Conservation (phyloP, 768 basidiomycete genomes). For the Suillus weaverae region DNA sequence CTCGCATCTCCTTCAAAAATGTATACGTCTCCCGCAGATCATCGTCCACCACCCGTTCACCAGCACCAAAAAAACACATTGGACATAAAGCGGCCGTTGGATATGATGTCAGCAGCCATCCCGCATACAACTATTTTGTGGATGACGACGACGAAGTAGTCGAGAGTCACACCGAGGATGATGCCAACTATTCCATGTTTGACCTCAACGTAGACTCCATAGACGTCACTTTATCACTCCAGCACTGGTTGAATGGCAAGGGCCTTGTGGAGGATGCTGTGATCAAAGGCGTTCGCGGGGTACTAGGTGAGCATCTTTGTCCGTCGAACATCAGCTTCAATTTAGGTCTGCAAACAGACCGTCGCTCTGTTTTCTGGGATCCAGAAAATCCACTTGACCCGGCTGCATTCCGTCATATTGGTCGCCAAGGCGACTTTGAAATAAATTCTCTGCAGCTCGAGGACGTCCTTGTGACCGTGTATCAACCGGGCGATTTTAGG, state of each 20-base stretch:
- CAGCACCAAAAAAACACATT: conserved; percentile 22
- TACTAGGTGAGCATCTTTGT: conserved; percentile 61
- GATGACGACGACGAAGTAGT: conserved; percentile 57
- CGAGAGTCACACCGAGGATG: conserved; percentile 44
- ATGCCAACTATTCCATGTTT: conserved; percentile 83
- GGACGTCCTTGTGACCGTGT: conserved; percentile 90
- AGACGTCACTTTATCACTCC: conserved; percentile 89
- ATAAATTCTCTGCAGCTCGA: conserved; percentile 87
- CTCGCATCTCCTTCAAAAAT: conserved; percentile 94
- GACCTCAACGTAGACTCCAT: conserved; percentile 93
- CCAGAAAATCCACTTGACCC: conserved; percentile 80
- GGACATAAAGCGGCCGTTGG: conserved; percentile 62
- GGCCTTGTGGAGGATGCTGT: conserved; percentile 90
- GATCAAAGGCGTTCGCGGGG: conserved; percentile 91
- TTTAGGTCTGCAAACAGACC: conserved; percentile 51
- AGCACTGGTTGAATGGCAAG: conserved; percentile 94
- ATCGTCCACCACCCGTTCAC: conserved; percentile 16
- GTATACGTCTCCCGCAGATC: conserved; percentile 91
- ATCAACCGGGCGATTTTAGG: conserved; percentile 90
- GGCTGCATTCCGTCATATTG: conserved; percentile 72
- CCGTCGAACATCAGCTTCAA: neutral
- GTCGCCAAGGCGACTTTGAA: conserved; percentile 85
- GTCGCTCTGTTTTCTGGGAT: conserved; percentile 85
- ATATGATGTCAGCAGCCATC: conserved; percentile 78
- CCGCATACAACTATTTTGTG: conserved; percentile 58